Evolutionary conservation across 805 yeast species (phyloP).

Genomic region (Monosporozyma siamensis): DNA sequence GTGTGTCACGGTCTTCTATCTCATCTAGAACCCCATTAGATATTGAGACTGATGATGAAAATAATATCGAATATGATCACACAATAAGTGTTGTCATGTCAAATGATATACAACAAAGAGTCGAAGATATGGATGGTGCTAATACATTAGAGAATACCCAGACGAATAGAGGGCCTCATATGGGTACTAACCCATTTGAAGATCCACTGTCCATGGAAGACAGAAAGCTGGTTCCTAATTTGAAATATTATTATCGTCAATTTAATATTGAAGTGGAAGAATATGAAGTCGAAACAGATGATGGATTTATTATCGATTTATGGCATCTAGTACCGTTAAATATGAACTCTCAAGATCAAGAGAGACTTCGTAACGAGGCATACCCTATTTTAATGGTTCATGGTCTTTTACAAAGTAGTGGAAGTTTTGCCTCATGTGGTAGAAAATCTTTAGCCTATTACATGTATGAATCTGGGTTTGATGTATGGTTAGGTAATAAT

Average conservation of each 20-base stretch:
- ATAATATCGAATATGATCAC: constrained; percentile 26
- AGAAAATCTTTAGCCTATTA: constrained; percentile 62
- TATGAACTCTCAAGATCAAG: constrained; percentile 2
- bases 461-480: constrained; percentile 50
- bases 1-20: constrained; percentile 11
- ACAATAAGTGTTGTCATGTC: constrained; percentile 14
- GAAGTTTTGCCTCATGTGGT: constrained; percentile 80
- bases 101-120: background rate
- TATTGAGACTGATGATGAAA: constrained; percentile 16
- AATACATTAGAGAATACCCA: background rate
- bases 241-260: constrained; percentile 58
- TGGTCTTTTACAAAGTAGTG: constrained; percentile 82
- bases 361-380: constrained; percentile 17
- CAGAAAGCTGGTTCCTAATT: constrained; percentile 37
- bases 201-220: constrained; percentile 23
- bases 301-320: constrained; percentile 66
- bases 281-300: constrained; percentile 57
- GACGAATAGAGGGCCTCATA: background rate
- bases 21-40: constrained; percentile 18
- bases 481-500: constrained; percentile 88
- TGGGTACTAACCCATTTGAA: constrained; percentile 22
- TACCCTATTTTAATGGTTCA: constrained; percentile 73
- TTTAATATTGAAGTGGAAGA: constrained; percentile 52
- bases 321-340: constrained; percentile 36
- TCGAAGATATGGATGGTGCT: background rate